phyloP scores from a whole-genome alignment of 2,329 filamentous ascomycete genomes.

The Fusarium burgessii region DNA sequence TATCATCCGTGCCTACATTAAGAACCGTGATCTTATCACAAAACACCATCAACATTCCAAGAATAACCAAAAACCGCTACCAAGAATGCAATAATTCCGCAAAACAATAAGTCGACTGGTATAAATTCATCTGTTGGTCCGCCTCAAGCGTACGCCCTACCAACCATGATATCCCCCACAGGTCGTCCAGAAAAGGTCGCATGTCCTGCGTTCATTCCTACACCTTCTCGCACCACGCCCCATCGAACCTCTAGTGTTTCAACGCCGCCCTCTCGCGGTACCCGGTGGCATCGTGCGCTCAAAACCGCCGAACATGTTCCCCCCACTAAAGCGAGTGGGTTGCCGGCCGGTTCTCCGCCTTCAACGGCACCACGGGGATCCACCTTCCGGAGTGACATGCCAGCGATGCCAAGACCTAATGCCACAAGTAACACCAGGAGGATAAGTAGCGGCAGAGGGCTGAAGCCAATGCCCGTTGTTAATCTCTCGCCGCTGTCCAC shows the following conservation, averaged over 20 bases:
- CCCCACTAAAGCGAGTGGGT: slow-evolving; percentile 61
- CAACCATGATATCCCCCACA: slow-evolving; percentile 45
- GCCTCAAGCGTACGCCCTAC: slow-evolving; percentile 43
- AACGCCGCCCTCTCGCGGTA: slow-evolving; percentile 49
- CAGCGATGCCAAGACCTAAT: slow-evolving; percentile 51
- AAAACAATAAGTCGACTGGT: background rate
- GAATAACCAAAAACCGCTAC: background rate
- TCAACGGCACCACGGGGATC: slow-evolving; percentile 51
- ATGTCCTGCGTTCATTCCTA: slow-evolving; percentile 55
- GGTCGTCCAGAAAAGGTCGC: slow-evolving; percentile 58
- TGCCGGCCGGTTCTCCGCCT: slow-evolving; percentile 55
- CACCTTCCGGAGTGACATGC: slow-evolving; percentile 56
- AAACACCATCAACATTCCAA: slow-evolving; percentile 13
- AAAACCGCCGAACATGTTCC: slow-evolving; percentile 66
- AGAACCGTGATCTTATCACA: background rate
- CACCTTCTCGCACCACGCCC: slow-evolving; percentile 59
- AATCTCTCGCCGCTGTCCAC: slow-evolving; percentile 44
- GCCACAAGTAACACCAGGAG: slow-evolving; percentile 56
- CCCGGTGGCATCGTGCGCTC: slow-evolving; percentile 61
- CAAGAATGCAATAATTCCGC: slow-evolving; percentile 1
- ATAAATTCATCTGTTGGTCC: background rate
- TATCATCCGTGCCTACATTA: slow-evolving; percentile 26
- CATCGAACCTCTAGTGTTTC: slow-evolving; percentile 56
- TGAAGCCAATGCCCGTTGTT: slow-evolving; percentile 55
- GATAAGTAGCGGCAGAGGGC: slow-evolving; percentile 56